Evolutionary conservation across 1,284 basidiomycete species (phyloP).

Genomic region (Cutaneotrichosporon cavernicola): DNA sequence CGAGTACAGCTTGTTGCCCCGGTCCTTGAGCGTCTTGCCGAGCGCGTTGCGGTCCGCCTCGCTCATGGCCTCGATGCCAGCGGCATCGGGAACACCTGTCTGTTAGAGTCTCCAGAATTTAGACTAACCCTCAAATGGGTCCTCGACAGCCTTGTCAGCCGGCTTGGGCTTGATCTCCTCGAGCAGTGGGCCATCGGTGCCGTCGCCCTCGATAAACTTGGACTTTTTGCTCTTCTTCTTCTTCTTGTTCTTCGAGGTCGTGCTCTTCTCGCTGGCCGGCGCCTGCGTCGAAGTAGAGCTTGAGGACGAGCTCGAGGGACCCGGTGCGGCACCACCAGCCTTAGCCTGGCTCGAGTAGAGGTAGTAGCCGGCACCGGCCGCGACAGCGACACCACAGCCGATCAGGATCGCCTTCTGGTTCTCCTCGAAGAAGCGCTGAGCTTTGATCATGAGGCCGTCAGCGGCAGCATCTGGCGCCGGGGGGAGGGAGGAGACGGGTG

Average conservation of each 20-base stretch:
- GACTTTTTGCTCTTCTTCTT: slow-evolving; percentile 54
- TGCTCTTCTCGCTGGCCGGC: slow-evolving; percentile 41
- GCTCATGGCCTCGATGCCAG: slow-evolving; percentile 38
- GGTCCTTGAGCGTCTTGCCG: slow-evolving; percentile 78
- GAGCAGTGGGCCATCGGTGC: slow-evolving; percentile 66
- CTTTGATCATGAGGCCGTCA: slow-evolving; percentile 37
- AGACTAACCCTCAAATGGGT: slow-evolving; percentile 49
- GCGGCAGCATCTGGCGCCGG: slow-evolving; percentile 24
- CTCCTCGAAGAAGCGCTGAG: slow-evolving; percentile 51
- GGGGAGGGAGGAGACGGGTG: slow-evolving; percentile 21
- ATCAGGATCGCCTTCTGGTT: slow-evolving; percentile 50
- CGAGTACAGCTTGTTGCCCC: slow-evolving; percentile 87
- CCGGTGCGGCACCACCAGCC: slow-evolving; percentile 7
- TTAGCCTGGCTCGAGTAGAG: slow-evolving; percentile 53
- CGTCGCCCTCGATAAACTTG: slow-evolving; percentile 45
- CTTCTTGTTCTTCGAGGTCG: slow-evolving; percentile 59
- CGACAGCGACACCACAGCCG: slow-evolving; percentile 66
- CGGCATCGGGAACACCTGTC: slow-evolving; percentile 41
- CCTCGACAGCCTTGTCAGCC: slow-evolving; percentile 35
- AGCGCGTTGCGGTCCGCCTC: slow-evolving; percentile 64
- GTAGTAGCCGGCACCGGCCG: slow-evolving; percentile 75
- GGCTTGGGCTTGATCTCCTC: slow-evolving; percentile 63
- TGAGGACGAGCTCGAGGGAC: slow-evolving; percentile 4
- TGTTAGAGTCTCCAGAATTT: background rate
- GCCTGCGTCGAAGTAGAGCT: slow-evolving; percentile 33